Percentiles rank a stretch among this genome's conserved stretches.
Evolutionary conservation across 306 rosid species (phyloP).

Genomic region (Casuarina equisetifolia): DNA sequence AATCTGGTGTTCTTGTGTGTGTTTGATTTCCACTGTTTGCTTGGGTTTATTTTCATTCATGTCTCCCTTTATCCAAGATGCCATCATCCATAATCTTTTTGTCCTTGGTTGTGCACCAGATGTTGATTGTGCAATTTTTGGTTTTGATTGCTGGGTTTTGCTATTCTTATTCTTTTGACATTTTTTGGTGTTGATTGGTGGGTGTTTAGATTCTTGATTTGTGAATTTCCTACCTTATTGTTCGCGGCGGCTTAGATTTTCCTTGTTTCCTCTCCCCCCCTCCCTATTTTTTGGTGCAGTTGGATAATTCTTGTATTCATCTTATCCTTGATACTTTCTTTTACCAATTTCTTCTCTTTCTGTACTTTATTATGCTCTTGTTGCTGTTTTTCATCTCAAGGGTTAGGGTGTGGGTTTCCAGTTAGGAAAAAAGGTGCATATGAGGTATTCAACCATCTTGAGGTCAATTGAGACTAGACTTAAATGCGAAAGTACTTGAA

Average conservation of each 20-base stretch:
- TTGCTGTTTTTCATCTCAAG: too few species aligned
- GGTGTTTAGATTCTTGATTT: background rate
- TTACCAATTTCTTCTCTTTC: background rate
- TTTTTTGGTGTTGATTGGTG: background rate
- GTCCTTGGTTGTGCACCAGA: too few species aligned
- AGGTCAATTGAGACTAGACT: background rate
- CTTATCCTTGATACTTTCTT: too few species aligned
- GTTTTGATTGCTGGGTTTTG: slow-evolving; percentile 16
- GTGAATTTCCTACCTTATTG: slow-evolving; percentile 1
- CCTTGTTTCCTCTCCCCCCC: background rate
- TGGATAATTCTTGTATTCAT: background rate
- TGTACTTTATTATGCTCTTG: background rate
- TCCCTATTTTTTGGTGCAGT: background rate
- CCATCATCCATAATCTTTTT: too few species aligned
- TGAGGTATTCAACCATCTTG: background rate
- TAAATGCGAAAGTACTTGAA: background rate
- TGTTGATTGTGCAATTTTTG: background rate
- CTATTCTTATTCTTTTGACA: background rate
- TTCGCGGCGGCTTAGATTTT: background rate
- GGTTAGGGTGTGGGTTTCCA: background rate
- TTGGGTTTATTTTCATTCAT: too few species aligned
- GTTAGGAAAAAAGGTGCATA: background rate
- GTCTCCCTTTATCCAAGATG: too few species aligned
- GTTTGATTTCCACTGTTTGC: too few species aligned
- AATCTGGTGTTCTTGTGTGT: too few species aligned